Evolutionary conservation across 371 early-diverging fungal species (phyloP), one percentile per base, ranked within the genome.

Genomic region (Scutellospora calospora): DNA sequence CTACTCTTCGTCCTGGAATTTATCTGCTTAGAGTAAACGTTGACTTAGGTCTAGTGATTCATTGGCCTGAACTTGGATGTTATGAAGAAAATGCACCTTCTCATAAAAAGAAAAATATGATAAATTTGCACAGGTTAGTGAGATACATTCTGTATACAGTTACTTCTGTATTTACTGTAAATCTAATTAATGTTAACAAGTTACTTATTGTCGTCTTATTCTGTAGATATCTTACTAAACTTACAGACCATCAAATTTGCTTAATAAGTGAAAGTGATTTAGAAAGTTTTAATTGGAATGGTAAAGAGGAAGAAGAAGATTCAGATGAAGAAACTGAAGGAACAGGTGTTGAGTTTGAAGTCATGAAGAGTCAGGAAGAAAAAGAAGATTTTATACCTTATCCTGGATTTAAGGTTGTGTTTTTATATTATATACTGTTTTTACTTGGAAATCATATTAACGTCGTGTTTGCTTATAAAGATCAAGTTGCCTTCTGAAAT

Each of bases 41-140:
- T 8, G 60, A 76, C 1, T 12, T 60, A 3, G 73, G 73, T 0
- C 59, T 79, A 41, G 79, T 78, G 1, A 66, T 78, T 66, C 51
- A 66, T 66, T 78, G 79, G 79, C 63, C 66, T 31, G 79, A 78
- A 54, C 8, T 8, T 14, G 79, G 66, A n/a, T 66, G 79, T 31
- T 78, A 78, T 51, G 79, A 78, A 6, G 68, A 78, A 20, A 66
- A 52, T 51, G 79, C 33, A 0, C 33, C 65, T 33, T 27, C 51
- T 3, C 63, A 78, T 18, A 45, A 18, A 14, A 62, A 78, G 41
- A 78, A 78, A 49, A 78, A 66, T 54, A 66, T 78, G 79, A 66
- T 52, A 25, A 78, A 78, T 31, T 18, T 78, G 16, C 79, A 78
- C 20, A 76, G 76, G 76, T 62, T 60, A 25, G 20, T 6, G 29